These are phyloP conservation scores for Trichosporon inkin DNA, from an alignment of 1,284 basidiomycete genomes.

Conservation along the genomic window DNA sequence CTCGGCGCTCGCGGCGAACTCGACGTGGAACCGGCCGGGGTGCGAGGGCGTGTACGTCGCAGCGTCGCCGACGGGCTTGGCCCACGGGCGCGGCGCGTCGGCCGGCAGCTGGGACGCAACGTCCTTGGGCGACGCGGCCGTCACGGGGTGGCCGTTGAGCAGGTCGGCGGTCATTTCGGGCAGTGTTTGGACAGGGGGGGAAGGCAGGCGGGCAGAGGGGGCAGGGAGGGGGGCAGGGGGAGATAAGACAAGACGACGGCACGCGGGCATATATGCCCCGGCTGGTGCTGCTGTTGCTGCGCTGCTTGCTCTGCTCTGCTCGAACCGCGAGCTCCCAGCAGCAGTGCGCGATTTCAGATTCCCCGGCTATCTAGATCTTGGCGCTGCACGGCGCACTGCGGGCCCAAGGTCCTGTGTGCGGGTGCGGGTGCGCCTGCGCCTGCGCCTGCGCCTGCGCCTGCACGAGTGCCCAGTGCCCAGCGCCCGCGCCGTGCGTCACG, in stretches of 20 bases:
- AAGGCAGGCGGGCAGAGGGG: neutral
- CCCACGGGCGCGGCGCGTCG: constrained; percentile 25
- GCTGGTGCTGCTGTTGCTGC: too few species aligned
- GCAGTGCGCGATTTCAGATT: too few species aligned
- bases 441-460: too few species aligned
- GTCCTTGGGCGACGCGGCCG: constrained; percentile 6
- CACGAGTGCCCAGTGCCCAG: too few species aligned
- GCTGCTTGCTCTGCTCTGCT: too few species aligned
- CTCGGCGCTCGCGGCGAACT: constrained; percentile 28
- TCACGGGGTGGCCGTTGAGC: neutral
- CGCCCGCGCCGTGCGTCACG: too few species aligned
- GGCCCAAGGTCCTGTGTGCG: too few species aligned
- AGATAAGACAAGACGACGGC: constrained; percentile 5
- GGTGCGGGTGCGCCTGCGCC: too few species aligned
- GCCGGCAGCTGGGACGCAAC: constrained; percentile 21
- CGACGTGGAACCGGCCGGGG: constrained; percentile 41
- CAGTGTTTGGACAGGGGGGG: neutral
- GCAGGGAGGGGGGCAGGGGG: neutral
- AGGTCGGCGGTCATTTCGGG: constrained; percentile 5
- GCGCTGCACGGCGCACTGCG: too few species aligned
- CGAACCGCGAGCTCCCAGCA: too few species aligned
- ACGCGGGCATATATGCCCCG: neutral
- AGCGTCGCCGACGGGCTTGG: constrained; percentile 40
- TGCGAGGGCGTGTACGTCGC: constrained; percentile 46
- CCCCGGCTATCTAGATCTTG: too few species aligned